These are phyloP conservation scores for Trichoderma sp. DNA, from an alignment of 2,329 filamentous ascomycete genomes.

Conservation along the genomic window DNA sequence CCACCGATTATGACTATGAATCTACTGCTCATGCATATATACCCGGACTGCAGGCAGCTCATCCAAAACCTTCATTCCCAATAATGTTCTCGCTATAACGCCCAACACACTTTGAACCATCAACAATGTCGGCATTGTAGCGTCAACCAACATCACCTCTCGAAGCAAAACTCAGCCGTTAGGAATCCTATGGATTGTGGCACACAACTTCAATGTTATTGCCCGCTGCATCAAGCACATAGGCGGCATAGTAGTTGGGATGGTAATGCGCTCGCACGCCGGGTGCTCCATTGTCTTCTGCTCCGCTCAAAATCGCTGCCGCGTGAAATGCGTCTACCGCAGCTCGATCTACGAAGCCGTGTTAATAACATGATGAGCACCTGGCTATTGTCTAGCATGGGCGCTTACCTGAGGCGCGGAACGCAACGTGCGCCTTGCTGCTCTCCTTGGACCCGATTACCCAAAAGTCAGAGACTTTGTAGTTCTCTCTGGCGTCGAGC, in stretches of 20 bases:
- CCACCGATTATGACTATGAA: not conserved
- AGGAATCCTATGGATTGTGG: not conserved
- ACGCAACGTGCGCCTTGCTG: constrained; percentile 30
- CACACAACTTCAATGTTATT: constrained; percentile 51
- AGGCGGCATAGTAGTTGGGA: constrained; percentile 49
- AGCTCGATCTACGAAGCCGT: constrained; percentile 34
- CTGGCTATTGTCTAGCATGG: not conserved
- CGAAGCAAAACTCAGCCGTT: not conserved
- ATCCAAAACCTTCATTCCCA: not conserved
- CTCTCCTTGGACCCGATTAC: constrained; percentile 25
- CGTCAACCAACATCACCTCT: not conserved
- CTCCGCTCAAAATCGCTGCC: constrained; percentile 42
- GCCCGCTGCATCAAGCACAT: constrained; percentile 47
- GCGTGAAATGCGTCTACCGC: constrained; percentile 45
- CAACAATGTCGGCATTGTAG: not conserved
- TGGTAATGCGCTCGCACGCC: constrained; percentile 44
- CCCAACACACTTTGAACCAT: not conserved
- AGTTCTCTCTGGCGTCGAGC: constrained; percentile 19
- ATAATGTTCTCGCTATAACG: not conserved
- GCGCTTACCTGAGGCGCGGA: constrained; percentile 29
- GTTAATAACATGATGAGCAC: not conserved
- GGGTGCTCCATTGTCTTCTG: constrained; percentile 47
- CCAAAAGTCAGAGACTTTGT: constrained; percentile 31
- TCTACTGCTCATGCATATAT: not conserved
- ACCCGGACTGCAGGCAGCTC: not conserved